Conservation (phyloP, 176 grass and related monocot genomes). For the Triticum monococcum region DNA sequence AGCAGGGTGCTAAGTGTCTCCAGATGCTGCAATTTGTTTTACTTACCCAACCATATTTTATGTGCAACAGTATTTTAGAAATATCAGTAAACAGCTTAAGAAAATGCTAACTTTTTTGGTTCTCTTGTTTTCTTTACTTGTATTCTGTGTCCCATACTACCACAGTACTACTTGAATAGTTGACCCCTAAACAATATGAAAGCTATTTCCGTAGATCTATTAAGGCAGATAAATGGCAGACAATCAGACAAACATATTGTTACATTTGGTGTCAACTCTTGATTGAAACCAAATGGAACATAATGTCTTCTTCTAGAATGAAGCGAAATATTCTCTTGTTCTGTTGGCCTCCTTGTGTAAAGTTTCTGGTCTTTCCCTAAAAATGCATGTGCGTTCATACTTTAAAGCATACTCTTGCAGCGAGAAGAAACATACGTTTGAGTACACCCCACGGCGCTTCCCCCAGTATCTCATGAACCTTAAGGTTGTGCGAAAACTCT, state of each 20-base stretch:
- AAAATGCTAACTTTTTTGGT: not conserved
- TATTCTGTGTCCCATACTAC: not conserved
- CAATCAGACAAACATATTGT: not conserved
- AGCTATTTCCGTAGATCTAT: not conserved
- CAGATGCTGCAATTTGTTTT: not conserved
- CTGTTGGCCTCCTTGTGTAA: not conserved
- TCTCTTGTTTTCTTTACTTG: not conserved
- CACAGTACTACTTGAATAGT: not conserved
- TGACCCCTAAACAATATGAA: not conserved
- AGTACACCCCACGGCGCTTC: conserved; percentile 83
- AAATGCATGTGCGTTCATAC: not conserved
- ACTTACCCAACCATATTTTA: not conserved
- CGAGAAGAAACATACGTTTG: conserved; percentile 60
- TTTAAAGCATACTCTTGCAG: conserved; percentile 20
- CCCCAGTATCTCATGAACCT: conserved; percentile 94
- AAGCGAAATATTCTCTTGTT: not conserved
- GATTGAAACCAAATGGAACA: conserved; percentile 1
- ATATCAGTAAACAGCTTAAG: not conserved
- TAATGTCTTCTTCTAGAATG: not conserved
- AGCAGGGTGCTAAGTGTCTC: not conserved
- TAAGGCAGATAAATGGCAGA: not conserved
- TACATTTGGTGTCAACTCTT: not conserved
- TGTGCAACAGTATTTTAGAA: not conserved
- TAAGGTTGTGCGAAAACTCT: conserved; percentile 88
- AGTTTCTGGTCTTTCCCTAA: not conserved